Conservation (phyloP, 2,329 filamentous ascomycete species). For the Pseudocercospora cruenta region DNA sequence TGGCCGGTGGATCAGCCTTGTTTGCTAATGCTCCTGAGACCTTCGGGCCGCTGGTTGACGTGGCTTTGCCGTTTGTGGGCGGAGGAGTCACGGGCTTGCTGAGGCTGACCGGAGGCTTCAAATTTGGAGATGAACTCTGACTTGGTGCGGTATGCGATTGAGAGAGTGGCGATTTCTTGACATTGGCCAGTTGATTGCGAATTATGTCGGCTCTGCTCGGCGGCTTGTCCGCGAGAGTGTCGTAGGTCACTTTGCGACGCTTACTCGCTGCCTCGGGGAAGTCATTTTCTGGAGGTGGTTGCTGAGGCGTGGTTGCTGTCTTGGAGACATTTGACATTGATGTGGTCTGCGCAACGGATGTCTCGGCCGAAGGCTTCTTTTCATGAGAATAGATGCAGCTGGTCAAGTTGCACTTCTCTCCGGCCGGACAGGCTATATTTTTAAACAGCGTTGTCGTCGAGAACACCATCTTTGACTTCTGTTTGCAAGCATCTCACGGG, state of each 20-base stretch:
- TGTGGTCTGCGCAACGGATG: background rate
- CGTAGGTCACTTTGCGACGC: conserved; percentile 37
- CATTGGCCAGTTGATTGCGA: conserved; percentile 28
- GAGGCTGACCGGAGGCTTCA: conserved; percentile 23
- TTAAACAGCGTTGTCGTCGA: conserved; percentile 59
- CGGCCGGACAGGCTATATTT: conserved; percentile 57
- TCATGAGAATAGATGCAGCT: conserved; percentile 64
- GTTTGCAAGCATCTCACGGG: conserved; percentile 1
- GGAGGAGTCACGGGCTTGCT: conserved; percentile 30
- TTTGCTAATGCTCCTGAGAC: conserved; percentile 20
- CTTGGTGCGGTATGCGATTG: conserved; percentile 10
- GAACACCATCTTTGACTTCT: conserved; percentile 53
- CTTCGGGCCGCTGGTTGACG: conserved; percentile 8
- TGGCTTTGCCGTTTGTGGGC: conserved; percentile 14
- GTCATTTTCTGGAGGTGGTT: background rate
- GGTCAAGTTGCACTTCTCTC: conserved; percentile 53
- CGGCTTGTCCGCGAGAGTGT: conserved; percentile 34
- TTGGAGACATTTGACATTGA: conserved; percentile 1
- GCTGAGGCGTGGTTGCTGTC: background rate
- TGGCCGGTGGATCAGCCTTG: conserved; percentile 9
- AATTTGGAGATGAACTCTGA: conserved; percentile 7
- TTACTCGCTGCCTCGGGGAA: conserved; percentile 30
- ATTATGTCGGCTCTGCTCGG: conserved; percentile 36
- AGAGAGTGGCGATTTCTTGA: conserved; percentile 16
- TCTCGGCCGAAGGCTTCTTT: conserved; percentile 13